Percentiles rank a stretch among this genome's conserved stretches.
These are phyloP conservation scores for Thermochaetoides dissita DNA, from an alignment of 2,329 filamentous ascomycete genomes.

Conservation along the genomic window DNA sequence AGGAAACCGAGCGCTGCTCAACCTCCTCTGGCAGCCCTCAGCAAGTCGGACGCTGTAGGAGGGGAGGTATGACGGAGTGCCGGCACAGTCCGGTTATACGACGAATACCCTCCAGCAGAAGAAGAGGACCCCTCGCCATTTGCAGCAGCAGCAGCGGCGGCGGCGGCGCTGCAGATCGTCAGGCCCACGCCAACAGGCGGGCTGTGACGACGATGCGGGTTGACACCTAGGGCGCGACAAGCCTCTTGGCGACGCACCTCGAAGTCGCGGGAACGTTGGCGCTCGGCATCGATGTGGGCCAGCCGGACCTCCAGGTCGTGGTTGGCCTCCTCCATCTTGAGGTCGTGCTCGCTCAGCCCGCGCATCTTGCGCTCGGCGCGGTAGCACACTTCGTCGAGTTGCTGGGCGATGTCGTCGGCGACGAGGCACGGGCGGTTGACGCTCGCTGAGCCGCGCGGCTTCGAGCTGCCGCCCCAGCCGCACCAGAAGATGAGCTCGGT, in stretches of 20 bases:
- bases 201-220: slow-evolving; percentile 2
- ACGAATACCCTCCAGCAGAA: slow-evolving; percentile 7
- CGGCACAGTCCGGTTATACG: slow-evolving; percentile 6
- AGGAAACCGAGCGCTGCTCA: background rate
- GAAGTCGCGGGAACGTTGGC: slow-evolving; percentile 35
- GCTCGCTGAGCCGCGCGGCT: slow-evolving; percentile 19
- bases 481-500: slow-evolving; percentile 35
- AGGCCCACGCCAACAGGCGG: slow-evolving; percentile 9
- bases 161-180: no score
- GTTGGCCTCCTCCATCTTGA: slow-evolving; percentile 28
- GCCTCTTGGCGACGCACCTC: slow-evolving; percentile 35
- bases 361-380: slow-evolving; percentile 31
- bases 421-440: slow-evolving; percentile 21
- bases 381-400: slow-evolving; percentile 35
- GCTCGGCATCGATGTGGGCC: slow-evolving; percentile 30
- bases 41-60: slow-evolving; percentile 6
- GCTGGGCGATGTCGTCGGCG: slow-evolving; percentile 25
- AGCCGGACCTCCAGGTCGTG: slow-evolving; percentile 30
- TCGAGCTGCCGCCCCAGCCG: slow-evolving; percentile 41
- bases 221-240: slow-evolving; percentile 23
- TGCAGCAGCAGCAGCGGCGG: no score
- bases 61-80: slow-evolving; percentile 8
- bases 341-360: slow-evolving; percentile 26
- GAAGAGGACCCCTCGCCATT: slow-evolving; percentile 6
- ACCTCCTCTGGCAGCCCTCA: slow-evolving; percentile 11